Evolutionary conservation across 805 yeast genomes (phyloP), one percentile per base, ranked within the genome.

Genomic region (Ogataea neopini): DNA sequence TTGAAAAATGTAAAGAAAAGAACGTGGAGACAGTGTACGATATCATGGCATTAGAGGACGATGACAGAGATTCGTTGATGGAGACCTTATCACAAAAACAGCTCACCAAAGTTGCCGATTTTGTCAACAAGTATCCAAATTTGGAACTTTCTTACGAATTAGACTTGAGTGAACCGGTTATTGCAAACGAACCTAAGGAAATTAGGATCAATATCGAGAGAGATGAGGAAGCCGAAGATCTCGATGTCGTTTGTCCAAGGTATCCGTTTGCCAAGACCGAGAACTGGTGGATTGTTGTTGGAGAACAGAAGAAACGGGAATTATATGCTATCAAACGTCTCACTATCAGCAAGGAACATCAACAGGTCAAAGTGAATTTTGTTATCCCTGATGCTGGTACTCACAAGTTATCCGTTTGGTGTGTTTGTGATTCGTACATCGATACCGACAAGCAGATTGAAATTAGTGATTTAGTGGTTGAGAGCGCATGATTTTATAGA

Each of bases 61-160:
- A 55, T 46, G 88, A 63, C 48, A 71, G 92, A 45, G 83, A 79
- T 44, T 74, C 75, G 11, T 68, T 91, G 1, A 69, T 92, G 50
- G 80, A 78, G 17, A 68, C 84, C 52, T 66, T 72, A 9, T 63
- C 61, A 11, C 79, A 77, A 2, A 63, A 62, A 2, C 69, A 80
- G 50, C 67, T 91, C 56, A 71, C 74, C 33, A 74, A 73, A 19
- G 90, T 92, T 42, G 97, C 97, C 0, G 80, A 80, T 14, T 94
- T 92, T 71, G 96, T 90, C 45, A 94, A 94, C 66, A 80, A 77
- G 51, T 94, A 86, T 64, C 99, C 99, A 11, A 87, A 86, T 60
- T 72, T 94, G 45, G 97, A 92, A 51, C 59, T 84, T 9, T 69
- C 77, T 3, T 84, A 81, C 57, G 72, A 75, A 28, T 43, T 86